These are phyloP conservation scores for Elymus sibiricus DNA, from an alignment of 176 grass and related monocot genomes.

Conservation along the genomic window DNA sequence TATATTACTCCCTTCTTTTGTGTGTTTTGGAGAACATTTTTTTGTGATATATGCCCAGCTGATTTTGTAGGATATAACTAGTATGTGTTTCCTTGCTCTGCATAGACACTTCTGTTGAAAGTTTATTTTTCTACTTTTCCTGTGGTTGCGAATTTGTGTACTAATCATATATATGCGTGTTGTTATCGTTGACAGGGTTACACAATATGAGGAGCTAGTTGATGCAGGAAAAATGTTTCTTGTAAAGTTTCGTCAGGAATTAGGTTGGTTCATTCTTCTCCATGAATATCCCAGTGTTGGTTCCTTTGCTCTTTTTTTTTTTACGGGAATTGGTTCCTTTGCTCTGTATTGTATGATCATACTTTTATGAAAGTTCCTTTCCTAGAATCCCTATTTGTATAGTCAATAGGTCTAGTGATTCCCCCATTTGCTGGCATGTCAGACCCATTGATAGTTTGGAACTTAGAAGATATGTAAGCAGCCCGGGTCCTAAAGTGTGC, in stretches of 20 bases:
- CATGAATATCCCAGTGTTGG: neutral
- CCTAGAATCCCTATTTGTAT: neutral
- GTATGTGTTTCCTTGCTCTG: neutral
- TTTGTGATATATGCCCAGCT: neutral
- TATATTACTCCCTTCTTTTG: neutral
- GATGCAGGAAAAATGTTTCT: conserved; percentile 54
- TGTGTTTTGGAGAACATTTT: neutral
- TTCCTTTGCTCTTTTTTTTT: neutral
- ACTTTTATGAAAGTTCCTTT: neutral
- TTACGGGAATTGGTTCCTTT: too few relatives aligned
- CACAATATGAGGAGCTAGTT: conserved; percentile 54
- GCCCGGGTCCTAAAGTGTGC: neutral
- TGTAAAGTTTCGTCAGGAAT: conserved; percentile 33
- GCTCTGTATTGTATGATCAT: neutral
- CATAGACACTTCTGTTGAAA: neutral
- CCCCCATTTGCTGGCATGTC: neutral
- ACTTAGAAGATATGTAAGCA: neutral
- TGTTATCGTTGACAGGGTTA: conserved; percentile 27
- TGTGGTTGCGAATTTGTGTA: neutral
- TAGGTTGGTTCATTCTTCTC: conserved; percentile 36
- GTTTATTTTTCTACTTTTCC: neutral
- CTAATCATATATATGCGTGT: neutral
- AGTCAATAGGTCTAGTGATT: neutral
- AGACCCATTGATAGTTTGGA: neutral
- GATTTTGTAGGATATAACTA: neutral